phyloP scores from a whole-genome alignment of 1,284 basidiomycete species.

The Tetrapyrgos nigripes region DNA sequence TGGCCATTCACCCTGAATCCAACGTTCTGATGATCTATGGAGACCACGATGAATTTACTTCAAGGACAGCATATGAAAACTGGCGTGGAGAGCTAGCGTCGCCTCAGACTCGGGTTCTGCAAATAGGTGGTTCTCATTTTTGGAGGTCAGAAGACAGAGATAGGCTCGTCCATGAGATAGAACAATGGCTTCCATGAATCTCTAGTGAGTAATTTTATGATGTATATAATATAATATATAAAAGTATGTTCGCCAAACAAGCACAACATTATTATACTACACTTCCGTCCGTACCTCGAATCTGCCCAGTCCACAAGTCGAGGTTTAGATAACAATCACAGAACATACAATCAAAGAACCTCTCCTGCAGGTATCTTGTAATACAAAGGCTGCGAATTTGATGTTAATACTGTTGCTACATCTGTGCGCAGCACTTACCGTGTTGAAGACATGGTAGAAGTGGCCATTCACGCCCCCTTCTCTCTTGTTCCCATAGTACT shows the following conservation, averaged over 20 bases:
- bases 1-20: conserved; percentile 49
- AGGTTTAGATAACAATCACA: no score
- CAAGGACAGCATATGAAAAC: conserved; percentile 52
- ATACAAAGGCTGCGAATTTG: conserved; percentile 63
- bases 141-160: conserved; percentile 10
- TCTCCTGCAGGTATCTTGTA: conserved; percentile 65
- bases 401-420: background rate
- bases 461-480: conserved; percentile 70
- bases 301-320: no score
- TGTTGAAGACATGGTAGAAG: conserved; percentile 78
- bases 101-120: conserved; percentile 16
- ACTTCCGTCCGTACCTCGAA: no score
- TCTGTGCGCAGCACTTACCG: conserved; percentile 47
- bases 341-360: conserved; percentile 46
- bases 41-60: conserved; percentile 77
- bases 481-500: conserved; percentile 63
- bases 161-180: conserved; percentile 4
- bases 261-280: no score
- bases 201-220: background rate
- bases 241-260: no score
- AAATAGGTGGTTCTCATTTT: conserved; percentile 24
- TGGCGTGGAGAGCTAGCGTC: conserved; percentile 56
- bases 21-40: conserved; percentile 73
- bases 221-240: background rate
- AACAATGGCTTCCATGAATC: background rate